These are phyloP conservation scores for Tylopilus plumbeoviolaceoides DNA, from an alignment of 768 basidiomycete species.

Conservation along the genomic window DNA sequence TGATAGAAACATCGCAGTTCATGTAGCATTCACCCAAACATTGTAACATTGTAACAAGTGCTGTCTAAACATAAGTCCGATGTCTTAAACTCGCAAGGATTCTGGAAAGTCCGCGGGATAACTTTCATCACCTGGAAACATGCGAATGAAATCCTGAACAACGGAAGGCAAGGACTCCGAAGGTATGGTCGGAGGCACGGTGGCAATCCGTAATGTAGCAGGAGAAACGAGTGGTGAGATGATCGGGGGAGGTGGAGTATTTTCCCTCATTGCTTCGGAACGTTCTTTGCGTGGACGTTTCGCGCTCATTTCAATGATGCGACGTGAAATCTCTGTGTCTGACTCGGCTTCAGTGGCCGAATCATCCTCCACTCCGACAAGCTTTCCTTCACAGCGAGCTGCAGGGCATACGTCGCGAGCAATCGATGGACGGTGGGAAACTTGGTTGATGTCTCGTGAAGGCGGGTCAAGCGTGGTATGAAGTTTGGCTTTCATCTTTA, in stretches of 20 bases:
- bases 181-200: neutral
- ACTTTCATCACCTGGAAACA: conserved; percentile 33
- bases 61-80: neutral
- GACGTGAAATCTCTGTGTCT: conserved; percentile 24
- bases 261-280: neutral
- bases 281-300: conserved; percentile 1
- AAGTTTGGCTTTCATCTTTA: conserved; percentile 1
- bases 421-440: neutral
- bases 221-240: conserved; percentile 30
- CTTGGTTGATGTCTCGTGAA: neutral
- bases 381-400: neutral
- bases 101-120: conserved; percentile 33
- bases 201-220: conserved; percentile 12
- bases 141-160: conserved; percentile 29
- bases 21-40: neutral
- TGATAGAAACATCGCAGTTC: neutral
- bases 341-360: conserved; percentile 33
- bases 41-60: neutral
- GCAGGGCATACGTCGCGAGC: neutral
- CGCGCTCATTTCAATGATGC: conserved; percentile 16
- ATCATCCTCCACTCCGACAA: conserved; percentile 17
- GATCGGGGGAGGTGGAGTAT: conserved; percentile 8
- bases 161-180: conserved; percentile 24
- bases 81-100: conserved; percentile 20
- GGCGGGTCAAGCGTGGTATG: neutral